Evolutionary conservation across 768 basidiomycete genomes (phyloP).

Genomic region (Phaeotremella fagi): DNA sequence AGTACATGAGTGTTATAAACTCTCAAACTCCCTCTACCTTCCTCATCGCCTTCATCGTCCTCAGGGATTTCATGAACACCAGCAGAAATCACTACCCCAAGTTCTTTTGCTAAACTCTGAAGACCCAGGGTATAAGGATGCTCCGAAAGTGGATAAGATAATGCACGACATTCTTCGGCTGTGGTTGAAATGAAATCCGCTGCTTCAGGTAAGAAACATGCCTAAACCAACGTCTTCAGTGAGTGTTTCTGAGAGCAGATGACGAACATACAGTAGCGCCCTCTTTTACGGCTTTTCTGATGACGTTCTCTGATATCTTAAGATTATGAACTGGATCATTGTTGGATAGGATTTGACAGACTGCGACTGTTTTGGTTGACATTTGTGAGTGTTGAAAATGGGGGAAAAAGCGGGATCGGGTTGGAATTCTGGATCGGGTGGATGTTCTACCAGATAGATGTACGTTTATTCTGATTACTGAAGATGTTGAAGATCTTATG

Average conservation of each 20-base stretch:
- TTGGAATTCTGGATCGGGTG: too few species aligned
- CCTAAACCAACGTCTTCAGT: conserved; percentile 3
- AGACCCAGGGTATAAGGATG: conserved; percentile 39
- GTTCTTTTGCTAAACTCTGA: conserved; percentile 35
- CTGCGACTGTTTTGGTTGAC: conserved; percentile 8
- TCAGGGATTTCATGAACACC: conserved; percentile 43
- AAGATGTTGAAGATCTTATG: too few species aligned
- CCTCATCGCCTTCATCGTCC: conserved; percentile 19
- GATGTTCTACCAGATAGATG: too few species aligned
- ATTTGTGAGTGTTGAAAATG: background rate
- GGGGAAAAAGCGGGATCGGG: background rate
- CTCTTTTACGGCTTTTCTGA: conserved; percentile 25
- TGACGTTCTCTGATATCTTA: conserved; percentile 18
- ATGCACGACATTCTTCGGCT: conserved; percentile 23
- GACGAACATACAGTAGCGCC: conserved; percentile 37
- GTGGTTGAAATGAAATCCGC: conserved; percentile 38
- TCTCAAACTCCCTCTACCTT: conserved; percentile 17
- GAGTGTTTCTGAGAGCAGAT: background rate
- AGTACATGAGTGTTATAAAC: conserved; percentile 42
- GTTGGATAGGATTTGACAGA: conserved; percentile 35
- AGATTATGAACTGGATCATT: conserved; percentile 34
- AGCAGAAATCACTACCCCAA: conserved; percentile 30
- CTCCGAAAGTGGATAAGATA: conserved; percentile 28
- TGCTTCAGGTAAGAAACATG: conserved; percentile 46
- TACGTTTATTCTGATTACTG: too few species aligned